Evolutionary conservation across 164 flowering plant genomes (phyloP), one percentile per base, ranked within the genome.

Genomic region (Tinospora cordifolia): DNA sequence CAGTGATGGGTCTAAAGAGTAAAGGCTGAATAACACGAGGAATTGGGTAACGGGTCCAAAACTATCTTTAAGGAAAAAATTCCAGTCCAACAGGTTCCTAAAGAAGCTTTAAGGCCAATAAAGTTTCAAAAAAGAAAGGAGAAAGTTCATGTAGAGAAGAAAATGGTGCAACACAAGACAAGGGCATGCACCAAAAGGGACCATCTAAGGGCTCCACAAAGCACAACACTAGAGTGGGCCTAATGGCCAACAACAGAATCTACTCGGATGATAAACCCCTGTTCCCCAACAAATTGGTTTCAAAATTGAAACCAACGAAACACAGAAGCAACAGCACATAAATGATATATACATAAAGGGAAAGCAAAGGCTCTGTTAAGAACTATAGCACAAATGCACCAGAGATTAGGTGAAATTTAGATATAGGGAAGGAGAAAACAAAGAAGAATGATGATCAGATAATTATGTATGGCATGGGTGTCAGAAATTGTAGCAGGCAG

Each of bases 81-180:
- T 41, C 47, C 14, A 44, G 47, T 14, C 47, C 47, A 44, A 44
- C 46, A 44, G 47, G 12, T 44, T 14, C 12, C 13, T 14, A 44
- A 6, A 44, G 47, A 7, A 44, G 47, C 59, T 54, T 44, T 44
- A 44, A 11, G 14, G 47, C 12, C 4, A 30, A 5, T 54, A 54
- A 19, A 54, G 22, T 2, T 2, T 19, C 2, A 54, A 17, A 54
- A 54, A 54, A 54, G 60, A 54, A 17, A 54, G 24, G n/a, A 54
- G 60, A 54, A n/a, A 54, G 60, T 54, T 54, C 25, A 54, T n/a
- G 10, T 4, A 22, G 60, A 54, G 25, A n/a, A 54, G 24, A 54
- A 54, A 3, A 54, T 54, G 60, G 60, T n/a, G 60, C 60, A 54
- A n/a, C 60, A 54, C 21, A 54, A 54, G 60, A 54, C 21, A 54